Evolutionary conservation across 805 yeast genomes (phyloP).

Genomic region (Pichia nanzhaoensis): DNA sequence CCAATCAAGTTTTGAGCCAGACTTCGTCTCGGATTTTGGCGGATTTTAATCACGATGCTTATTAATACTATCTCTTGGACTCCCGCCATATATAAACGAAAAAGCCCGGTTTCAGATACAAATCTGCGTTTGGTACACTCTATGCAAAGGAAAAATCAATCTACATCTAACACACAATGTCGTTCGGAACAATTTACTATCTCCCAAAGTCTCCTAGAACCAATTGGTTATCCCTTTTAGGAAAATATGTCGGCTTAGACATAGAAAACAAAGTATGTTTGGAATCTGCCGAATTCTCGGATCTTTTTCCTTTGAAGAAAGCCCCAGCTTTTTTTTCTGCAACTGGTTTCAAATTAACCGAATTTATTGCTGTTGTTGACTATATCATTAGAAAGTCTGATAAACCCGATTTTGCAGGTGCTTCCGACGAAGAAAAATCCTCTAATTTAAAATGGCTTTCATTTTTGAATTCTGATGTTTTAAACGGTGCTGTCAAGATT

Average conservation of each 20-base stretch:
- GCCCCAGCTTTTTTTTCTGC: conserved; percentile 6
- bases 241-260: not conserved
- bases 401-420: conserved; percentile 47
- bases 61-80: too few relatives aligned
- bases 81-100: too few relatives aligned
- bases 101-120: too few relatives aligned
- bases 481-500: not conserved
- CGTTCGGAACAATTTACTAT: conserved; percentile 10
- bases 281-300: not conserved
- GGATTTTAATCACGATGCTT: too few relatives aligned
- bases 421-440: conserved; percentile 51
- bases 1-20: too few relatives aligned
- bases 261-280: not conserved
- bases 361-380: conserved; percentile 4
- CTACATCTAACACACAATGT: too few relatives aligned
- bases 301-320: conserved; percentile 4
- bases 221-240: conserved; percentile 4
- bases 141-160: too few relatives aligned
- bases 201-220: conserved; percentile 2
- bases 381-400: conserved; percentile 2
- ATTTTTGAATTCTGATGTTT: conserved; percentile 55
- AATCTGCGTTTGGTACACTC: too few relatives aligned
- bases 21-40: too few relatives aligned
- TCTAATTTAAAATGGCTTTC: conserved; percentile 69
- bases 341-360: conserved; percentile 6